These are phyloP conservation scores for Penicillium sp. DNA, from an alignment of 2,329 filamentous ascomycete genomes.

Conservation along the genomic window DNA sequence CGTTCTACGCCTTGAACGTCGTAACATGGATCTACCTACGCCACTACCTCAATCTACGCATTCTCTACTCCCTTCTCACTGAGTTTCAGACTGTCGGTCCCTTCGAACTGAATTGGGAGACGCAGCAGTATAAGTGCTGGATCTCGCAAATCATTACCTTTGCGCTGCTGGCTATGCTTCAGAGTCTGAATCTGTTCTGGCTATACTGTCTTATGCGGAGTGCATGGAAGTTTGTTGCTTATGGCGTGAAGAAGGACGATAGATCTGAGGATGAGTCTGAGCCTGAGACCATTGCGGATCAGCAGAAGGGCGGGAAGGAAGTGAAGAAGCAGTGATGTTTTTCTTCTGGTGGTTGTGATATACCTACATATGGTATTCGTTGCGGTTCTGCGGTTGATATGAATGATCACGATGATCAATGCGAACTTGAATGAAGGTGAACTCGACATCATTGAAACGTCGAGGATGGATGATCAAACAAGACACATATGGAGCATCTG, in stretches of 20 bases:
- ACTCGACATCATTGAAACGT: no score
- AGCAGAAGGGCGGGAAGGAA: slow-evolving; percentile 1
- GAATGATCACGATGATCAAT: no score
- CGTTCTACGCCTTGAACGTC: slow-evolving; percentile 82
- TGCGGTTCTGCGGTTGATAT: no score
- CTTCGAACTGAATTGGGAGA: slow-evolving; percentile 48
- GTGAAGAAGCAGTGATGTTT: not conserved
- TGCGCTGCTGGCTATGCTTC: slow-evolving; percentile 40
- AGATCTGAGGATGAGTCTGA: slow-evolving; percentile 41
- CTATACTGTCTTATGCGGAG: slow-evolving; percentile 44
- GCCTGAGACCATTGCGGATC: slow-evolving; percentile 50
- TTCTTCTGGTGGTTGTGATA: no score
- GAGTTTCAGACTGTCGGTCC: slow-evolving; percentile 48
- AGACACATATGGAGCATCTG: no score
- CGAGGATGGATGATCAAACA: no score
- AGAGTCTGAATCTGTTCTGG: slow-evolving; percentile 48
- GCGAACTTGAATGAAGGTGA: no score
- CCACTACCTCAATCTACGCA: slow-evolving; percentile 63
- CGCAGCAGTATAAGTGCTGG: slow-evolving; percentile 49
- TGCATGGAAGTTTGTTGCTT: slow-evolving; percentile 37
- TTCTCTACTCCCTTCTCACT: slow-evolving; percentile 45
- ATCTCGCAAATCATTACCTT: slow-evolving; percentile 48
- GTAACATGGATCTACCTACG: slow-evolving; percentile 82
- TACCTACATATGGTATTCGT: no score
- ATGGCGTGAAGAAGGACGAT: slow-evolving; percentile 49